phyloP scores from a whole-genome alignment of 2,329 filamentous ascomycete species.

The Metarhizium sp. region DNA sequence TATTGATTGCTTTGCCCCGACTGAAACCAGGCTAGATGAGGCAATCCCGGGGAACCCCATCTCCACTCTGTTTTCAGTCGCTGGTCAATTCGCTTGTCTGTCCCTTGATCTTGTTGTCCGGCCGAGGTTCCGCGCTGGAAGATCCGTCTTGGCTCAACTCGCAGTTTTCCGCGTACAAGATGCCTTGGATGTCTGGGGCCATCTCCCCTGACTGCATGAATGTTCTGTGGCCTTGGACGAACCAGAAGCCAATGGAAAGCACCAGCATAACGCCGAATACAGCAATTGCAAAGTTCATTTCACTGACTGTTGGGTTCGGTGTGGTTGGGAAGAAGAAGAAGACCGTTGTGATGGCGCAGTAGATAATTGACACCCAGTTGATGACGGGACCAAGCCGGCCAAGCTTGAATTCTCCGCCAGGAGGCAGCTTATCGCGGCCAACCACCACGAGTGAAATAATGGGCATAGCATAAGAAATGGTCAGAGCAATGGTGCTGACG shows the following conservation, averaged over 20 bases:
- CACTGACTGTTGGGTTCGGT: slow-evolving; percentile 33
- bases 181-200: slow-evolving; percentile 9
- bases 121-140: background rate
- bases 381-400: slow-evolving; percentile 32
- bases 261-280: slow-evolving; percentile 47
- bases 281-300: slow-evolving; percentile 50
- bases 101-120: background rate
- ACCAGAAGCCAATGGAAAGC: slow-evolving; percentile 39
- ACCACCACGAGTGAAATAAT: slow-evolving; percentile 36
- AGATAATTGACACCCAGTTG: slow-evolving; percentile 41
- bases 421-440: slow-evolving; percentile 42
- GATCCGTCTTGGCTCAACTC: background rate
- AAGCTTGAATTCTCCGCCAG: slow-evolving; percentile 31
- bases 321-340: slow-evolving; percentile 44
- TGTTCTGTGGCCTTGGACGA: slow-evolving; percentile 31
- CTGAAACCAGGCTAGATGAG: background rate
- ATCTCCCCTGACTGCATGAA: slow-evolving; percentile 14
- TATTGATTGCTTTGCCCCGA: background rate
- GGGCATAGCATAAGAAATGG: slow-evolving; percentile 39
- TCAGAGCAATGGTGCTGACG: slow-evolving; percentile 47
- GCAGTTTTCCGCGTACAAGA: slow-evolving; percentile 9
- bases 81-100: background rate
- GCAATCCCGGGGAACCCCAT: background rate
- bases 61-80: background rate
- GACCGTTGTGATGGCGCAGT: slow-evolving; percentile 41